Evolutionary conservation across 1,139 yeast species (phyloP).

Genomic region (Scheffersomyces stambukii): DNA sequence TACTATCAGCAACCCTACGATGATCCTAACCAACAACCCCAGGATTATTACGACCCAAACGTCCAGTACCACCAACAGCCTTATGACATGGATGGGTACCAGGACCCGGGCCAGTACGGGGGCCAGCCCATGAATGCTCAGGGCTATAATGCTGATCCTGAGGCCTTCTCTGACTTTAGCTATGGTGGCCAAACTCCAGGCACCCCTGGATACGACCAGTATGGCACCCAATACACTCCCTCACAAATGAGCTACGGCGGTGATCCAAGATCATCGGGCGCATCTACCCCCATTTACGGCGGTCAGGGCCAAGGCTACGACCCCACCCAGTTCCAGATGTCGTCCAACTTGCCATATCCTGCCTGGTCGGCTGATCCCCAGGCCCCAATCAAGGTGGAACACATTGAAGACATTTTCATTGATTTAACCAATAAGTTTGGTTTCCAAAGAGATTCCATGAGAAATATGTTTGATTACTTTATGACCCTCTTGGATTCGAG

Average conservation of each 20-base stretch:
- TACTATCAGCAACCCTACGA: conserved; percentile 45
- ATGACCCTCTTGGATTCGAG: conserved; percentile 93
- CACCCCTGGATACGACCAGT: conserved; percentile 65
- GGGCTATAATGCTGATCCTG: conserved; percentile 58
- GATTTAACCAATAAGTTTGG: conserved; percentile 91
- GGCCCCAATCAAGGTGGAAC: conserved; percentile 75
- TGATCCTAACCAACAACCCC: conserved; percentile 28
- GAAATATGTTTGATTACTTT: conserved; percentile 94
- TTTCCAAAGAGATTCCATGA: conserved; percentile 95
- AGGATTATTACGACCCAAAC: conserved; percentile 44
- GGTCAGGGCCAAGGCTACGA: conserved; percentile 57
- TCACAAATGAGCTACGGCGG: conserved; percentile 83
- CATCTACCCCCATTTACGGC: conserved; percentile 94
- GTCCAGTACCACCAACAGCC: conserved; percentile 50
- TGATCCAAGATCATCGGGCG: conserved; percentile 77
- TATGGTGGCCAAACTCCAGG: conserved; percentile 74
- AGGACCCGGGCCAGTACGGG: conserved; percentile 27
- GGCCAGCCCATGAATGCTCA: conserved; percentile 38
- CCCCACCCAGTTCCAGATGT: conserved; percentile 58
- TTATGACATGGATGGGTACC: conserved; percentile 47
- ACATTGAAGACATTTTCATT: conserved; percentile 86
- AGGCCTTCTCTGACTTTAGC: conserved; percentile 74
- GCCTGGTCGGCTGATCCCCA: conserved; percentile 95
- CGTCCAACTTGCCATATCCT: conserved; percentile 77
- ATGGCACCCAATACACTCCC: conserved; percentile 76